Percentiles rank a stretch among this genome's conserved stretches.
phyloP scores from a whole-genome alignment of 768 basidiomycete species.

The Leccinellum rugosiceps region DNA sequence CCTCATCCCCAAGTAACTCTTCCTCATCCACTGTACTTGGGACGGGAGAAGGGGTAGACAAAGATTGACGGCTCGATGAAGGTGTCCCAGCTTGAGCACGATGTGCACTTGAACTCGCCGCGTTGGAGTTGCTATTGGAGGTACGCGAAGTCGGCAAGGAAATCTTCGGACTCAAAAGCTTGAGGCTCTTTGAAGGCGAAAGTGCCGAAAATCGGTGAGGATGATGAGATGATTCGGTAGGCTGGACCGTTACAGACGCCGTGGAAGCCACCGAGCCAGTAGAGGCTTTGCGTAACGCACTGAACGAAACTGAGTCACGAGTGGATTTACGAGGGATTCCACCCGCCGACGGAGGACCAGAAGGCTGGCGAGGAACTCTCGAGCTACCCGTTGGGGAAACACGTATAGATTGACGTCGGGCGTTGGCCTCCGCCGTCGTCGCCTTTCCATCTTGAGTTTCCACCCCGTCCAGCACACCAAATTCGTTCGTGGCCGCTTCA shows the following conservation, averaged over 20 bases:
- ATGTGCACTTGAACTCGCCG: conserved; percentile 42
- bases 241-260: conserved; percentile 48
- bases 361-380: conserved; percentile 64
- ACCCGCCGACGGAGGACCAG: conserved; percentile 42
- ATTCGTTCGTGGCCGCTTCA: conserved; percentile 59
- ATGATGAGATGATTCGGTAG: conserved; percentile 37
- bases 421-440: conserved; percentile 30
- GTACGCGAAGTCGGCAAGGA: conserved; percentile 56
- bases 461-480: conserved; percentile 72
- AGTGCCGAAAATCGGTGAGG: conserved; percentile 76
- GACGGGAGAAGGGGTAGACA: conserved; percentile 83
- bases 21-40: conserved; percentile 80
- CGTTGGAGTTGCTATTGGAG: conserved; percentile 38
- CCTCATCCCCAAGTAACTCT: conserved; percentile 87
- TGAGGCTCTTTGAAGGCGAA: conserved; percentile 81
- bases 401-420: conserved; percentile 56
- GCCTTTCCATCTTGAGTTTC: conserved; percentile 47
- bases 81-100: conserved; percentile 57
- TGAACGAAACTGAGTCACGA: conserved; percentile 78
- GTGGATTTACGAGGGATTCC: conserved; percentile 62
- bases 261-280: conserved; percentile 76
- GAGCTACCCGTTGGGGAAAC: conserved; percentile 61
- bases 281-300: conserved; percentile 76
- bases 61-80: conserved; percentile 68
- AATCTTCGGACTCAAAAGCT: conserved; percentile 77